These are phyloP conservation scores for Aspergillus mulundensis DNA, from an alignment of 495 filamentous ascomycete genomes.

Conservation along the genomic window DNA sequence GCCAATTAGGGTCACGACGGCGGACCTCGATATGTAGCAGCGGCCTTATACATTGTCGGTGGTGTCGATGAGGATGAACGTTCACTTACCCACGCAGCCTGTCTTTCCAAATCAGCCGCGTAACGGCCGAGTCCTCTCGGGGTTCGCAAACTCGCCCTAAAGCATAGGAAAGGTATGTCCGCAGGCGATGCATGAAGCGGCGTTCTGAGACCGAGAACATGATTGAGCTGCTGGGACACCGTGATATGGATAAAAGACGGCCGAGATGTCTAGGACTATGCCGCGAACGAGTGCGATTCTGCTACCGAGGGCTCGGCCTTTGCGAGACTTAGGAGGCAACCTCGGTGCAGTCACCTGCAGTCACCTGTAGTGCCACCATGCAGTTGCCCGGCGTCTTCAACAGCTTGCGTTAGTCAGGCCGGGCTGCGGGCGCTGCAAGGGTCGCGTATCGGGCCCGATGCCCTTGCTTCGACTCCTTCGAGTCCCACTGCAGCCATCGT, in stretches of 20 bases:
- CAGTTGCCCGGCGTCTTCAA: too few relatives aligned
- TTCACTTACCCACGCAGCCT: slow-evolving; percentile 32
- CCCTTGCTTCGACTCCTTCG: too few relatives aligned
- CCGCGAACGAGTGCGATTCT: slow-evolving; percentile 10
- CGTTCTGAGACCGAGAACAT: slow-evolving; percentile 36
- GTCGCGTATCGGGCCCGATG: background rate
- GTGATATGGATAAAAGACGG: slow-evolving; percentile 10
- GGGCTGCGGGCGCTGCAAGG: background rate
- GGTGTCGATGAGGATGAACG: too few relatives aligned
- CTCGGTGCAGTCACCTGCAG: too few relatives aligned
- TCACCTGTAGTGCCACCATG: too few relatives aligned
- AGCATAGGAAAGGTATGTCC: slow-evolving; percentile 29
- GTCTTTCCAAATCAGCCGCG: slow-evolving; percentile 29
- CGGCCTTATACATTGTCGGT: background rate
- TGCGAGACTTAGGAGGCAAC: too few relatives aligned
- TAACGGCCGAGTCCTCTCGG: slow-evolving; percentile 31
- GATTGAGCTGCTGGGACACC: slow-evolving; percentile 29
- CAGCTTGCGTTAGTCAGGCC: slow-evolving; percentile 28
- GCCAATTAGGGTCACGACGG: background rate
- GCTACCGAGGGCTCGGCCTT: slow-evolving; percentile 15
- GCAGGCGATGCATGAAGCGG: slow-evolving; percentile 35
- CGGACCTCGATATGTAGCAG: background rate
- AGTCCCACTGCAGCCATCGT: too few relatives aligned
- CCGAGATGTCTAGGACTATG: slow-evolving; percentile 17
- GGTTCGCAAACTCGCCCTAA: slow-evolving; percentile 28